Evolutionary conservation across 2,329 filamentous ascomycete species (phyloP).

Genomic region (Capronia epimyces): DNA sequence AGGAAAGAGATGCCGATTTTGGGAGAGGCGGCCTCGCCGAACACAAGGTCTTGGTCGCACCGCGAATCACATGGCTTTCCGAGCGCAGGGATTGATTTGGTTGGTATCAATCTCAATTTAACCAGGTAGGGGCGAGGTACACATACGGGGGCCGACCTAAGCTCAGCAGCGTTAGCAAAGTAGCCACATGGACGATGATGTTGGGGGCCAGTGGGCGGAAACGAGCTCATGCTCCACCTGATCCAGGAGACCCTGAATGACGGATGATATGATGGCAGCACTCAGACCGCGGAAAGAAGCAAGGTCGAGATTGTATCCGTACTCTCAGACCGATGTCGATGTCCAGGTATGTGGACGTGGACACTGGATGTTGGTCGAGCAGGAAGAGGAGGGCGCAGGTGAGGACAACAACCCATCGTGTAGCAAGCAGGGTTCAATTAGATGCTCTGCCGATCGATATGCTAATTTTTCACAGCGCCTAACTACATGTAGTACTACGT

Average conservation of each 20-base stretch:
- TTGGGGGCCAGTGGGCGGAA: not conserved
- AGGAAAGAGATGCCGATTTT: too few species aligned
- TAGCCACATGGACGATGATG: conserved; percentile 11
- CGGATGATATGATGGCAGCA: not conserved
- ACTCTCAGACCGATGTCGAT: too few species aligned
- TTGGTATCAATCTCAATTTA: conserved; percentile 12
- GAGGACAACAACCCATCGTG: too few species aligned
- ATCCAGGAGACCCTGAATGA: not conserved
- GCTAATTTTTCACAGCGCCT: too few species aligned
- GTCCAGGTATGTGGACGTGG: too few species aligned
- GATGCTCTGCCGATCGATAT: too few species aligned
- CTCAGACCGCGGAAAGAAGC: too few species aligned
- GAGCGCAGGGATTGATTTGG: conserved; percentile 10
- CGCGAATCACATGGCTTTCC: conserved; percentile 2
- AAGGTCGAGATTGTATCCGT: too few species aligned
- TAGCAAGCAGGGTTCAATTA: too few species aligned
- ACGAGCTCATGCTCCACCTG: not conserved
- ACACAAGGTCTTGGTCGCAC: not conserved
- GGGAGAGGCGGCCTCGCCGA: not conserved
- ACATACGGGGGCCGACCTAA: conserved; percentile 6
- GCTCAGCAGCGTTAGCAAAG: not conserved
- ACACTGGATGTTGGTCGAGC: too few species aligned
- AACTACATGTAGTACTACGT: too few species aligned
- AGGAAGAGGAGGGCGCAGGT: too few species aligned
- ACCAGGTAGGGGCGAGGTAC: not conserved